These are phyloP conservation scores for Cyclaneusma minus DNA, from an alignment of 2,329 filamentous ascomycete species.

Conservation along the genomic window DNA sequence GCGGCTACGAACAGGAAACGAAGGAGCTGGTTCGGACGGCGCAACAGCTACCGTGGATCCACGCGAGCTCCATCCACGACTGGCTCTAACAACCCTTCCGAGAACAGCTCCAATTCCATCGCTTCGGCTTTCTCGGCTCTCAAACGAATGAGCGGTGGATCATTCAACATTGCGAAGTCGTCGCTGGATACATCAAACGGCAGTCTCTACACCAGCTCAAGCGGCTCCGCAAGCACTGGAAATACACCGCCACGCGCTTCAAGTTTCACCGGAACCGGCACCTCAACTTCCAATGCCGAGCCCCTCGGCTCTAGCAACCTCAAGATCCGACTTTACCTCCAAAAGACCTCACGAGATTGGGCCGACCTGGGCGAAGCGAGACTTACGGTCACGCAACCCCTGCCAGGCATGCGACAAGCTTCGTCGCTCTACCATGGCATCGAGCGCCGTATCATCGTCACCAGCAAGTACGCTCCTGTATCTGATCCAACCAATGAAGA, in stretches of 20 bases:
- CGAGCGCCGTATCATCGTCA: slow-evolving; percentile 76
- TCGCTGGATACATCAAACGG: slow-evolving; percentile 39
- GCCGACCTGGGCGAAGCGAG: slow-evolving; percentile 76
- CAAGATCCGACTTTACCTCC: slow-evolving; percentile 73
- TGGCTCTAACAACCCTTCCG: too few relatives aligned
- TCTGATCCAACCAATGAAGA: too few relatives aligned
- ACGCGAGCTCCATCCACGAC: slow-evolving; percentile 35
- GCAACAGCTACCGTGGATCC: slow-evolving; percentile 49
- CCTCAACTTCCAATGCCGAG: slow-evolving; percentile 29
- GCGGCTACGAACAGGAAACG: slow-evolving; percentile 26
- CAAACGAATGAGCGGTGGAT: slow-evolving; percentile 57
- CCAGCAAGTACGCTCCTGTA: slow-evolving; percentile 10
- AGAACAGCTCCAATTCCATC: slow-evolving; percentile 61
- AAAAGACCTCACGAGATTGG: slow-evolving; percentile 69
- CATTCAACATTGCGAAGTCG: slow-evolving; percentile 71
- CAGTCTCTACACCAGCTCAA: slow-evolving; percentile 45
- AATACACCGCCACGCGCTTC: slow-evolving; percentile 18
- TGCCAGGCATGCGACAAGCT: slow-evolving; percentile 40
- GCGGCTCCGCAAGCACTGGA: slow-evolving; percentile 20
- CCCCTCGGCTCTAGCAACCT: slow-evolving; percentile 61
- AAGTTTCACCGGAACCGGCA: slow-evolving; percentile 11
- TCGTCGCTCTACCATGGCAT: slow-evolving; percentile 45
- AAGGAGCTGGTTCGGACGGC: slow-evolving; percentile 41
- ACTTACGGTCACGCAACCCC: slow-evolving; percentile 69
- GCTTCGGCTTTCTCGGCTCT: slow-evolving; percentile 63